These are phyloP conservation scores for Lactarius pseudohatsudake DNA, from an alignment of 768 basidiomycete species.

Conservation along the genomic window DNA sequence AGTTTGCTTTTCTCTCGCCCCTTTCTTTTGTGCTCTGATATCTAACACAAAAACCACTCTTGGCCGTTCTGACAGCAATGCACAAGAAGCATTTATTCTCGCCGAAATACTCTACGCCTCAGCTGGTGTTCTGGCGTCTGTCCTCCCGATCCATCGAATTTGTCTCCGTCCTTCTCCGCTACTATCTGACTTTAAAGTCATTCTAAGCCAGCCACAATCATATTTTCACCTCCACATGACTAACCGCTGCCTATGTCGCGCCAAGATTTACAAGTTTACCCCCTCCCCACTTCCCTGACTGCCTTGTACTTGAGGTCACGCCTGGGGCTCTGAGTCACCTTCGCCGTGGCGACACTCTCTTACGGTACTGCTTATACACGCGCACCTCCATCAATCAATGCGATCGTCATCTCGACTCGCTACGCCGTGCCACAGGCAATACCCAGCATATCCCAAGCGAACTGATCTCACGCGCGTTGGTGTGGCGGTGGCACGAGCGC, in stretches of 20 bases:
- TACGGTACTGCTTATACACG: not conserved
- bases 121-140: not conserved
- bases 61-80: not conserved
- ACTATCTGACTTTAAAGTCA: not conserved
- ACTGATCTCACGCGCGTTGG: not conserved
- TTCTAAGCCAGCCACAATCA: not conserved
- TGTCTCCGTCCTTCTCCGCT: not conserved
- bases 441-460: not conserved
- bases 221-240: not conserved
- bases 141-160: not conserved
- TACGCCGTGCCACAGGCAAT: not conserved
- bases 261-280: not conserved
- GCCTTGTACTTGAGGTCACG: not conserved
- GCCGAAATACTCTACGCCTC: not conserved
- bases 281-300: not conserved
- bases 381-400: not conserved
- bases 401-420: not conserved
- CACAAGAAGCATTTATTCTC: not conserved
- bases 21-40: not conserved
- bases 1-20: too few relatives aligned
- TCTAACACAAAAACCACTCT: not conserved
- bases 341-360: not conserved
- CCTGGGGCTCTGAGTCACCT: not conserved
- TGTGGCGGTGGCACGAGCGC: not conserved
- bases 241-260: not conserved